Percentiles rank a stretch among this genome's conserved stretches.
Evolutionary conservation across 2,329 filamentous ascomycete species (phyloP).

Genomic region (Fusarium haematococcum): DNA sequence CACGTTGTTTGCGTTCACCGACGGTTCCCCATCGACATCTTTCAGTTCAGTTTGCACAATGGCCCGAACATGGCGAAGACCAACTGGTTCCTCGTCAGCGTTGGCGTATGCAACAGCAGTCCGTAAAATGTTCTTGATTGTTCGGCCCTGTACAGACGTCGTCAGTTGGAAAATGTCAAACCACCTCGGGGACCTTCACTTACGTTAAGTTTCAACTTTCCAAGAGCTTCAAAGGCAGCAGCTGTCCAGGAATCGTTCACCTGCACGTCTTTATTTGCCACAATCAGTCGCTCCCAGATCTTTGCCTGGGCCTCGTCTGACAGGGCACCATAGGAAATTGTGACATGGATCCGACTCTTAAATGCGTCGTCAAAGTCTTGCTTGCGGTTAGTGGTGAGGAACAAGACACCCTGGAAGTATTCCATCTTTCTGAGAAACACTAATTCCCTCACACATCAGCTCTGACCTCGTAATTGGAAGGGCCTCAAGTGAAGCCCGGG

Average conservation of each 20-base stretch:
- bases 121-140: background rate
- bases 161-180: background rate
- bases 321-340: background rate
- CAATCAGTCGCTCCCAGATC: background rate
- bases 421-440: background rate
- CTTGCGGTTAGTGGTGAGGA: background rate
- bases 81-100: background rate
- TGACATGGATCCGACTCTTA: background rate
- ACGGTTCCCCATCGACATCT: background rate
- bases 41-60: background rate
- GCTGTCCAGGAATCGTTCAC: background rate
- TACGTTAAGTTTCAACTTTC: background rate
- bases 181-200: background rate
- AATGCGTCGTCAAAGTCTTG: background rate
- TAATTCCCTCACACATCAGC: background rate
- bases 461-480: background rate
- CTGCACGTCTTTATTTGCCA: background rate
- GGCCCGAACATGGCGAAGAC: background rate
- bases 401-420: background rate
- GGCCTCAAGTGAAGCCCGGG: accelerated
- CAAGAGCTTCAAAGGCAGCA: background rate
- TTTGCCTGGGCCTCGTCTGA: background rate
- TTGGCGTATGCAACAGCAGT: background rate
- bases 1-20: accelerated
- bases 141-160: background rate